Percentiles rank a stretch among this genome's conserved stretches.
These are phyloP conservation scores for Lachnellula occidentalis DNA, from an alignment of 2,329 filamentous ascomycete species.

Conservation along the genomic window DNA sequence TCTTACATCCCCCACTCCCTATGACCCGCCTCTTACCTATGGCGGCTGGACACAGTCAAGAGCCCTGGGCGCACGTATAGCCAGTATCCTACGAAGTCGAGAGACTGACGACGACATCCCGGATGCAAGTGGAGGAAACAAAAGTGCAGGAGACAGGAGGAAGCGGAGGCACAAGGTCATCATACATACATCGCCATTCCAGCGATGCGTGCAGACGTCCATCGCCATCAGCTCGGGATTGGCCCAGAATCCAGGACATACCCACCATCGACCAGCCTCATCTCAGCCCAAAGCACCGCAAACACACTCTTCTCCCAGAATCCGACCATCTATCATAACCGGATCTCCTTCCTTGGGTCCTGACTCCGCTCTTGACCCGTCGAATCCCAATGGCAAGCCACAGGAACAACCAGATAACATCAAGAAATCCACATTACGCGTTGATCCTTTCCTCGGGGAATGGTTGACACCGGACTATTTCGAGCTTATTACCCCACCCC, in stretches of 20 bases:
- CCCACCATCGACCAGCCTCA: constrained; percentile 26
- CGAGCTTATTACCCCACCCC: constrained; percentile 84
- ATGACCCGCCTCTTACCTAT: constrained; percentile 92
- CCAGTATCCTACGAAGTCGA: constrained; percentile 57
- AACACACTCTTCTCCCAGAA: constrained; percentile 27
- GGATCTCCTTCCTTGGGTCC: constrained; percentile 26
- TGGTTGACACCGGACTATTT: constrained; percentile 95
- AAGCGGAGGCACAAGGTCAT: constrained; percentile 69
- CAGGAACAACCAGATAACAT: constrained; percentile 29
- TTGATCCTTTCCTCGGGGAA: constrained; percentile 92
- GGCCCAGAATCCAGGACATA: constrained; percentile 49
- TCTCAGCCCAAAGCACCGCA: constrained; percentile 22
- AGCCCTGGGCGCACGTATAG: constrained; percentile 76
- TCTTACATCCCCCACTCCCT: constrained; percentile 84
- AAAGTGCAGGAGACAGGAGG: constrained; percentile 30
- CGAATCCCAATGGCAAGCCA: constrained; percentile 10
- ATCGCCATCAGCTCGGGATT: constrained; percentile 84
- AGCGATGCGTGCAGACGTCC: constrained; percentile 88
- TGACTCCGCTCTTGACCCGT: constrained; percentile 23
- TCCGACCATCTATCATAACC: constrained; percentile 21
- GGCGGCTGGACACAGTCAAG: constrained; percentile 87
- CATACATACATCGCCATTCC: constrained; percentile 88
- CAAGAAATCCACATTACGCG: constrained; percentile 61
- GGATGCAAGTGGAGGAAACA: constrained; percentile 6
- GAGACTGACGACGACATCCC: constrained; percentile 34